phyloP scores from a whole-genome alignment of 768 basidiomycete genomes.

The Hygrophoropsis aurantiaca region DNA sequence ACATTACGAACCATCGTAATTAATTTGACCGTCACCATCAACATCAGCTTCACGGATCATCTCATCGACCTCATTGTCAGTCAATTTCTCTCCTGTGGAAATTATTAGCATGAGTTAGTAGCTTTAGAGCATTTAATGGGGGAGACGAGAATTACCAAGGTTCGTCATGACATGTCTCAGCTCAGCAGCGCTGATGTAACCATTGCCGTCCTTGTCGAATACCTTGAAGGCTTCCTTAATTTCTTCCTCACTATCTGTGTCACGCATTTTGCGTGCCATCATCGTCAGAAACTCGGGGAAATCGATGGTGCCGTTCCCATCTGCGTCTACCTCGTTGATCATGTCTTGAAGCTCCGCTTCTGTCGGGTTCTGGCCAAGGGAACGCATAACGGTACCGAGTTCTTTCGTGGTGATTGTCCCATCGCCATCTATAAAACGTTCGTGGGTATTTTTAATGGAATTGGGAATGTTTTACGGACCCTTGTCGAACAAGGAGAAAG shows the following conservation, averaged over 20 bases:
- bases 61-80: conserved; percentile 87
- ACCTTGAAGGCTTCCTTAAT: conserved; percentile 96
- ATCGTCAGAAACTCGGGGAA: conserved; percentile 80
- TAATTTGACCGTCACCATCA: conserved; percentile 93
- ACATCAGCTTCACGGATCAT: conserved; percentile 97
- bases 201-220: conserved; percentile 95
- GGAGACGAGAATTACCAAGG: conserved; percentile 55
- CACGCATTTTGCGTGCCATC: conserved; percentile 89
- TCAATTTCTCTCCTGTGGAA: conserved; percentile 74
- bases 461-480: conserved; percentile 41
- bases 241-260: conserved; percentile 92
- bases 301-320: conserved; percentile 87
- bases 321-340: conserved; percentile 93
- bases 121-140: background rate
- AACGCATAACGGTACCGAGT: conserved; percentile 93
- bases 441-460: background rate
- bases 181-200: conserved; percentile 84
- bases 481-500: conserved; percentile 97
- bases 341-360: conserved; percentile 91
- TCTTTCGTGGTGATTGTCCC: conserved; percentile 90
- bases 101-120: conserved; percentile 2
- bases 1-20: conserved; percentile 65
- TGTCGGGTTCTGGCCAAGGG: conserved; percentile 89
- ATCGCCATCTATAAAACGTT: conserved; percentile 66
- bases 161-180: conserved; percentile 90